Percentiles rank a stretch among this genome's conserved stretches.
These are phyloP conservation scores for Aspergillus sp. DNA, from an alignment of 2,329 filamentous ascomycete genomes.

Conservation along the genomic window DNA sequence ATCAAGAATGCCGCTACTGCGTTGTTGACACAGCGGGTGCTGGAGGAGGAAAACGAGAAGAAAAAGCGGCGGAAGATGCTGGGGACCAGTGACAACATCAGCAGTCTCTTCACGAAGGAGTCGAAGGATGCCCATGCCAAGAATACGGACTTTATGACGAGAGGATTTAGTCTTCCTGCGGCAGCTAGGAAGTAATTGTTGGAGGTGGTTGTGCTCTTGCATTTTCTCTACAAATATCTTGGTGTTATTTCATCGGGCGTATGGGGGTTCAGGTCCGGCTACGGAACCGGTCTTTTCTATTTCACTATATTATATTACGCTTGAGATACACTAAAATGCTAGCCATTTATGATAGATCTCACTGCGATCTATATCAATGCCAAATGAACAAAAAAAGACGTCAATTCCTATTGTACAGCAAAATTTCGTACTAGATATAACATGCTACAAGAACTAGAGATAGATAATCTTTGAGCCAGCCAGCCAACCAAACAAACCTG, in stretches of 20 bases:
- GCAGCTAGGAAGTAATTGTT: constrained; percentile 38
- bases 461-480: constrained; percentile 6
- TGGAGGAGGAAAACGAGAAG: constrained; percentile 80
- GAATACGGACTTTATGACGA: constrained; percentile 60
- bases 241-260: constrained; percentile 10
- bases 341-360: not conserved
- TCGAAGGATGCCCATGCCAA: constrained; percentile 44
- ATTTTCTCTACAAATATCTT: not conserved
- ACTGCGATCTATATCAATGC: constrained; percentile 5
- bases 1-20: constrained; percentile 91
- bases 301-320: not conserved
- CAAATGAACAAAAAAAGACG: constrained; percentile 8
- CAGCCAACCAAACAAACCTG: not conserved
- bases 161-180: constrained; percentile 56
- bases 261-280: not conserved
- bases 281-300: not conserved
- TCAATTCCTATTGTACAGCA: constrained; percentile 27
- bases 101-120: constrained; percentile 55
- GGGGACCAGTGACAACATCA: constrained; percentile 59
- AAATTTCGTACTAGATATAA: constrained; percentile 14
- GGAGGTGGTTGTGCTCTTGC: not conserved
- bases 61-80: constrained; percentile 77
- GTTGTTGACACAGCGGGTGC: constrained; percentile 78
- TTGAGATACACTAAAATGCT: not conserved
- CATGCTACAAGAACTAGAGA: constrained; percentile 25